A percentile compares a stretch with the other conserved stretches of the same genome.
Conservation (phyloP, 108 stramenopile genomes). For the Nitzschia sp. region DNA sequence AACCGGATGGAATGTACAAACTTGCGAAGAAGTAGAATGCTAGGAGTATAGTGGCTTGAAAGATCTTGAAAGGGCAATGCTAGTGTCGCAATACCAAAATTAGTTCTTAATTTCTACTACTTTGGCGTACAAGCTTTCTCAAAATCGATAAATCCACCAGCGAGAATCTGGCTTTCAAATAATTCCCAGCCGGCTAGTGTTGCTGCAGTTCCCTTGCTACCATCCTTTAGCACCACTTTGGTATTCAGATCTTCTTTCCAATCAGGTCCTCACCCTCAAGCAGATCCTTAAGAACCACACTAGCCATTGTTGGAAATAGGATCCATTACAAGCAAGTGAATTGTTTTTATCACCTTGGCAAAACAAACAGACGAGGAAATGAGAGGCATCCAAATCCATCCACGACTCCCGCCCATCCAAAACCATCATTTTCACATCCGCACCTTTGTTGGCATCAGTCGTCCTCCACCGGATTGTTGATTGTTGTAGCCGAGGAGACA, state of each 20-base stretch:
- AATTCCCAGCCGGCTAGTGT: slow-evolving; percentile 37
- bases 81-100: background rate
- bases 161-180: slow-evolving; percentile 32
- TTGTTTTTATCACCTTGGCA: too few species aligned
- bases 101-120: background rate
- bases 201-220: slow-evolving; percentile 11
- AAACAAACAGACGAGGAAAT: too few species aligned
- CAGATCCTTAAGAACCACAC: too few species aligned
- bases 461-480: too few species aligned
- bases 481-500: too few species aligned
- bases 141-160: slow-evolving; percentile 28
- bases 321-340: too few species aligned
- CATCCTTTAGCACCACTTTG: slow-evolving; percentile 13
- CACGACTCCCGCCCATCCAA: too few species aligned
- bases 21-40: slow-evolving; percentile 60
- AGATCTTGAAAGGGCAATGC: background rate
- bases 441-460: too few species aligned
- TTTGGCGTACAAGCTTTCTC: background rate
- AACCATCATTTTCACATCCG: too few species aligned
- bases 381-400: too few species aligned
- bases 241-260: slow-evolving; percentile 19
- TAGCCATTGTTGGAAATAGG: too few species aligned
- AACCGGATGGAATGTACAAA: slow-evolving; percentile 86
- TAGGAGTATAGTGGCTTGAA: background rate
- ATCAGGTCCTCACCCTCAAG: too few species aligned